A percentile compares a stretch with the other conserved stretches of the same genome.
Conservation (phyloP, 768 basidiomycete genomes). For the Tubosaeta sp. region DNA sequence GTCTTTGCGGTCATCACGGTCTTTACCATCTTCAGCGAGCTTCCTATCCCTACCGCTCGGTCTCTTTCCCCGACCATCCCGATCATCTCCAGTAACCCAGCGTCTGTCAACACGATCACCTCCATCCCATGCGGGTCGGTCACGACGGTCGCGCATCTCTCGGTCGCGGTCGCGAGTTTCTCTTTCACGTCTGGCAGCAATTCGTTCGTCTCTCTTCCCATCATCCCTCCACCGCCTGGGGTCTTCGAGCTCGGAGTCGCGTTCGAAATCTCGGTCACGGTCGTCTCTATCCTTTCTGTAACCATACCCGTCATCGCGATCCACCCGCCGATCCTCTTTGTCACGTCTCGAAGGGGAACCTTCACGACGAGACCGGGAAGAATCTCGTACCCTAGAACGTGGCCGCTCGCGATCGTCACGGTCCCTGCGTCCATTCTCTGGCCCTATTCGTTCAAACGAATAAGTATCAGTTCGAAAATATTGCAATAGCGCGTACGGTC, state of each 20-base stretch:
- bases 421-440: constrained; percentile 52
- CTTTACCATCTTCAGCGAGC: constrained; percentile 41
- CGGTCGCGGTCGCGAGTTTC: constrained; percentile 37
- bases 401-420: constrained; percentile 61
- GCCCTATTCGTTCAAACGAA: constrained; percentile 33
- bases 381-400: constrained; percentile 60
- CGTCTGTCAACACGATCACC: constrained; percentile 44
- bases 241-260: constrained; percentile 58
- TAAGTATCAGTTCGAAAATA: constrained; percentile 1
- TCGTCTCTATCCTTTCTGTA: constrained; percentile 34
- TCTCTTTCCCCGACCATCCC: constrained; percentile 61
- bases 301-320: constrained; percentile 28
- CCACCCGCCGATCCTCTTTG: constrained; percentile 34
- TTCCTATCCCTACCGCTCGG: constrained; percentile 56
- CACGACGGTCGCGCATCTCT: constrained; percentile 41
- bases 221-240: constrained; percentile 78
- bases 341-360: constrained; percentile 51
- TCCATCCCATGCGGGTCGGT: constrained; percentile 47
- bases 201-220: constrained; percentile 72
- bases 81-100: constrained; percentile 64
- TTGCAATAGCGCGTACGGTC: constrained; percentile 47
- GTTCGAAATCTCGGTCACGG: constrained; percentile 40
- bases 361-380: constrained; percentile 59
- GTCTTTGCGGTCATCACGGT: constrained; percentile 49
- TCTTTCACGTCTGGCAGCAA: constrained; percentile 58